Evolutionary conservation across 1,284 basidiomycete genomes (phyloP).

Genomic region (Abortiporus biennis): DNA sequence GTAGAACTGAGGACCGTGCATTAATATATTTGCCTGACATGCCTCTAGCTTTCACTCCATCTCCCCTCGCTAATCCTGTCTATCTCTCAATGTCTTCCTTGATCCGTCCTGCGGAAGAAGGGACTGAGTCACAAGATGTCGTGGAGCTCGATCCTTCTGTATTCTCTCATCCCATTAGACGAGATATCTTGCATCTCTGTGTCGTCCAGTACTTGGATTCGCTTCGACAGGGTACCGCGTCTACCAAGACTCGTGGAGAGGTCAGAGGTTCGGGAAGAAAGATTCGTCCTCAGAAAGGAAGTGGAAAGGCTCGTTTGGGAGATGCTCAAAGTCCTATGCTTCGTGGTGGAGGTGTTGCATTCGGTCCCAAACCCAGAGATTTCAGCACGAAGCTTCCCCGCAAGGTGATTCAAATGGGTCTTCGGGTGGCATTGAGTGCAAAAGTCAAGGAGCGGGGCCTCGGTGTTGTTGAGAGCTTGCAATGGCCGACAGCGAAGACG

Average conservation of each 20-base stretch:
- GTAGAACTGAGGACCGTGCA: no score
- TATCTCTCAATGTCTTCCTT: slow-evolving; percentile 56
- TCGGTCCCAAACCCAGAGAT: slow-evolving; percentile 87
- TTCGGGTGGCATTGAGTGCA: slow-evolving; percentile 82
- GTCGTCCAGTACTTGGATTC: slow-evolving; percentile 87
- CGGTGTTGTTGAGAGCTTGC: slow-evolving; percentile 67
- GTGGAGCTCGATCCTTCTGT: slow-evolving; percentile 79
- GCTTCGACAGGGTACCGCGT: slow-evolving; percentile 85
- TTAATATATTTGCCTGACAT: no score
- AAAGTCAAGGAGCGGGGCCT: slow-evolving; percentile 74
- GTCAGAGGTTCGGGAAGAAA: slow-evolving; percentile 87
- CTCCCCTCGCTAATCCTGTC: slow-evolving; percentile 41
- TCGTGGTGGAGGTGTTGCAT: slow-evolving; percentile 87
- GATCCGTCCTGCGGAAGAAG: slow-evolving; percentile 36
- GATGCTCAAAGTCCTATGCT: slow-evolving; percentile 87
- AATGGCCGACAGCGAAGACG: slow-evolving; percentile 70
- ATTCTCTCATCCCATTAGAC: slow-evolving; percentile 83
- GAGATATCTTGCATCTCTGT: slow-evolving; percentile 91
- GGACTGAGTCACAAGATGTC: slow-evolving; percentile 39
- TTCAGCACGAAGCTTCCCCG: slow-evolving; percentile 87
- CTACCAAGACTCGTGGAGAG: slow-evolving; percentile 88
- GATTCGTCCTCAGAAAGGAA: slow-evolving; percentile 89
- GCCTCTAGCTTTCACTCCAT: slow-evolving; percentile 31
- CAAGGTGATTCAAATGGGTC: slow-evolving; percentile 90
- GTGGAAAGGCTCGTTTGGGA: slow-evolving; percentile 86